A percentile compares a stretch with the other conserved stretches of the same genome.
phyloP scores from a whole-genome alignment of 192 early-diverging fungal species.

The Podila clonocystis region DNA sequence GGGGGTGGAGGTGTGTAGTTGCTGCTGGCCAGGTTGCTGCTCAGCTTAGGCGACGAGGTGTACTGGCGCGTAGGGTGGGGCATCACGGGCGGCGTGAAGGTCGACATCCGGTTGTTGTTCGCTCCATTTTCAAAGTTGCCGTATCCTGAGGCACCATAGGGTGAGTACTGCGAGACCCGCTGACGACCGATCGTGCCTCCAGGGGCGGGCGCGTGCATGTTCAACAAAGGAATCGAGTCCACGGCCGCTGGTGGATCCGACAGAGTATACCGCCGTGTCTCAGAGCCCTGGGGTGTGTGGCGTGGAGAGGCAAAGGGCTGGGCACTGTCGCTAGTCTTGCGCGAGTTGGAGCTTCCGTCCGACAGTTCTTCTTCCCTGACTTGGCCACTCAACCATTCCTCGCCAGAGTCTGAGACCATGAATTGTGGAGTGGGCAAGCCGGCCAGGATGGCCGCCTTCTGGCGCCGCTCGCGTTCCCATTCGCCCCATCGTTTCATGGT shows the following conservation, averaged over 20 bases:
- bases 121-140: background rate
- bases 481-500: slow-evolving; percentile 81
- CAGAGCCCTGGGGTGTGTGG: slow-evolving; percentile 31
- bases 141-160: background rate
- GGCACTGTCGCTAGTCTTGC: slow-evolving; percentile 38
- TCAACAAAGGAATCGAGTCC: slow-evolving; percentile 47
- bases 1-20: slow-evolving; percentile 47
- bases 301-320: slow-evolving; percentile 25
- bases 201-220: slow-evolving; percentile 42
- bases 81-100: slow-evolving; percentile 14
- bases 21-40: slow-evolving; percentile 33
- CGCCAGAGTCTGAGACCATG: slow-evolving; percentile 43
- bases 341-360: slow-evolving; percentile 41
- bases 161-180: slow-evolving; percentile 31
- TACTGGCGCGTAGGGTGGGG: slow-evolving; percentile 23
- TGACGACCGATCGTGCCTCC: slow-evolving; percentile 51
- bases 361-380: slow-evolving; percentile 42
- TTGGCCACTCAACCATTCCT: slow-evolving; percentile 24
- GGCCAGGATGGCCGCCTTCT: slow-evolving; percentile 55
- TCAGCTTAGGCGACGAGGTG: slow-evolving; percentile 43
- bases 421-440: slow-evolving; percentile 54
- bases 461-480: slow-evolving; percentile 58
- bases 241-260: slow-evolving; percentile 15
- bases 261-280: slow-evolving; percentile 18
- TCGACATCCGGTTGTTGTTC: slow-evolving; percentile 31